A percentile compares a stretch with the other conserved stretches of the same genome.
These are phyloP conservation scores for Penicillium dipodomyicola DNA, from an alignment of 495 filamentous ascomycete species.

Conservation along the genomic window DNA sequence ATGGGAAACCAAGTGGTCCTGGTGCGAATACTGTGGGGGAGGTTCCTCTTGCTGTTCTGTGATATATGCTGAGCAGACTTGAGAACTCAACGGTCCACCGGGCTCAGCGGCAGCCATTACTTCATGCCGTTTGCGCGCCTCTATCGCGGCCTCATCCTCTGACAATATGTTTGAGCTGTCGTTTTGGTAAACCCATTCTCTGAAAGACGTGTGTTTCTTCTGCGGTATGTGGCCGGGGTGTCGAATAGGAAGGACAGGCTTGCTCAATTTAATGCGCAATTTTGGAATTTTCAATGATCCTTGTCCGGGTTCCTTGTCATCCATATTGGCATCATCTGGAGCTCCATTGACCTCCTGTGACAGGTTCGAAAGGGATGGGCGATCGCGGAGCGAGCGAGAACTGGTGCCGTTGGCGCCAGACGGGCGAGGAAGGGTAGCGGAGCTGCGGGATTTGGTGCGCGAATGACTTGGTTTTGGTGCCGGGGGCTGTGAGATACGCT, in stretches of 20 bases:
- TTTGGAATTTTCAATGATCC: slow-evolving; percentile 37
- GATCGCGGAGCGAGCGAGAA: slow-evolving; percentile 28
- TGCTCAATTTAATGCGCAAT: slow-evolving; percentile 53
- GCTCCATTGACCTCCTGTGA: slow-evolving; percentile 13
- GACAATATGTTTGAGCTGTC: slow-evolving; percentile 39
- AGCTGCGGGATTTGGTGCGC: slow-evolving; percentile 37
- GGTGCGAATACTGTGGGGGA: slow-evolving; percentile 74
- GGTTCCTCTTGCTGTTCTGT: slow-evolving; percentile 73
- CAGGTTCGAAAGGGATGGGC: slow-evolving; percentile 26
- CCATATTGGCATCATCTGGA: slow-evolving; percentile 11
- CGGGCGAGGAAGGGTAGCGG: slow-evolving; percentile 22
- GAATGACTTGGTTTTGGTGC: slow-evolving; percentile 29
- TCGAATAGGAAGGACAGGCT: slow-evolving; percentile 49
- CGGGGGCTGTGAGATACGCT: slow-evolving; percentile 33
- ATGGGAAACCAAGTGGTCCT: slow-evolving; percentile 80
- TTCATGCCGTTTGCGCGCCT: slow-evolving; percentile 51
- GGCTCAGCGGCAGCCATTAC: slow-evolving; percentile 68
- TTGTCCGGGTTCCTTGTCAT: slow-evolving; percentile 24
- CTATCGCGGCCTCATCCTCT: slow-evolving; percentile 55
- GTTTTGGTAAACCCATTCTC: slow-evolving; percentile 56
- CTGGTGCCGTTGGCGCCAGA: slow-evolving; percentile 24
- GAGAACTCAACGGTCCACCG: slow-evolving; percentile 69
- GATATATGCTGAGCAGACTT: slow-evolving; percentile 70
- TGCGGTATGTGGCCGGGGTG: slow-evolving; percentile 51
- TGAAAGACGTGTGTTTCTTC: slow-evolving; percentile 50